Conservation (phyloP, 106 monocot species). For the Dactylorhiza incarnata region DNA sequence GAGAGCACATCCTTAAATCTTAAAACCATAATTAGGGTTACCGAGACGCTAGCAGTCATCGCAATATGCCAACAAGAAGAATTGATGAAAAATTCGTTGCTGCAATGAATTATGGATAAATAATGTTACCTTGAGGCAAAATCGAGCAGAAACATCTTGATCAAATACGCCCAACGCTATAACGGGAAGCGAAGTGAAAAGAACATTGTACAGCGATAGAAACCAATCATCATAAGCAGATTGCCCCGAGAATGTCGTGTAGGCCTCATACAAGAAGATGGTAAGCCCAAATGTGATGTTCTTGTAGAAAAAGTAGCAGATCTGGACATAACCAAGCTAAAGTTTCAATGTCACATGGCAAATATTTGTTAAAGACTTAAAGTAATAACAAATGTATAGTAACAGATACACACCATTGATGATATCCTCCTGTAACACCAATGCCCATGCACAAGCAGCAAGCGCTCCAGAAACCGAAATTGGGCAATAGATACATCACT, state of each 20-base stretch:
- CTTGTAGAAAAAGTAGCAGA: constrained; percentile 99
- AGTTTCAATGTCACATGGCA: neutral
- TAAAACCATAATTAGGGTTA: too few relatives aligned
- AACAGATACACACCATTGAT: constrained; percentile 56
- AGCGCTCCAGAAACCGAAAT: constrained; percentile 70
- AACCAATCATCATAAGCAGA: constrained; percentile 86
- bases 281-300: constrained; percentile 83
- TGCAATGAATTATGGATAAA: neutral
- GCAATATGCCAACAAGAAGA: neutral
- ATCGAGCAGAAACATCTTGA: constrained; percentile 83
- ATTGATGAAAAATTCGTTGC: too few relatives aligned
- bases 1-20: too few relatives aligned
- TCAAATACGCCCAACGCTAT: constrained; percentile 91
- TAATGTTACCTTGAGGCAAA: constrained; percentile 70
- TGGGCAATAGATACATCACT: constrained; percentile 74
- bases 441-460: constrained; percentile 86
- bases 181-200: constrained; percentile 89
- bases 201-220: constrained; percentile 70
- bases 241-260: constrained; percentile 75
- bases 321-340: constrained; percentile 30
- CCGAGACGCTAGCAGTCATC: neutral
- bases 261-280: constrained; percentile 77
- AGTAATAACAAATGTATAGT: neutral
- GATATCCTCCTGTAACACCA: constrained; percentile 86
- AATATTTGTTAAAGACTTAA: neutral